Evolutionary conservation across 768 basidiomycete species (phyloP).

Genomic region (Lactarius quietus): DNA sequence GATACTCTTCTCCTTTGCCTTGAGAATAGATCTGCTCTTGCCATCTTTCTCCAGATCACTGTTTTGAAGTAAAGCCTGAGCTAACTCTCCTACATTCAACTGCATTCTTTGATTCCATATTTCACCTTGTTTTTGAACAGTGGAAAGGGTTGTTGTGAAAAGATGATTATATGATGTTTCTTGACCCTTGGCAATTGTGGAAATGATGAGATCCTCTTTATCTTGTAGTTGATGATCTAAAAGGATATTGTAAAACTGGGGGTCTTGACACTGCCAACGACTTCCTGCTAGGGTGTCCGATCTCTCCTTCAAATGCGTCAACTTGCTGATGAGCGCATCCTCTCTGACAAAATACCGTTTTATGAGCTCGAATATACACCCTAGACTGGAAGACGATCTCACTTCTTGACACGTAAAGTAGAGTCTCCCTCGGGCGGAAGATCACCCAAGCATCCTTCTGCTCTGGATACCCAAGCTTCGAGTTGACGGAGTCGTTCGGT

Average conservation of each 20-base stretch:
- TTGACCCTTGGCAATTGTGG: constrained; percentile 6
- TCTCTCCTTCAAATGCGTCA: constrained; percentile 5
- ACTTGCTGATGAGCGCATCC: not conserved
- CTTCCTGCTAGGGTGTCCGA: constrained; percentile 10
- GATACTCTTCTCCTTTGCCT: not conserved
- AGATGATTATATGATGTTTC: constrained; percentile 1
- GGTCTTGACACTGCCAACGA: constrained; percentile 7
- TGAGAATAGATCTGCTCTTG: not conserved
- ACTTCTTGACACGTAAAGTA: not conserved
- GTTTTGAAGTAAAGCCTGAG: constrained; percentile 11
- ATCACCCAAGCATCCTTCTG: not conserved
- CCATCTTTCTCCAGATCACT: constrained; percentile 6
- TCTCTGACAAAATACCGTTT: not conserved
- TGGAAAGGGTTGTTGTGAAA: not conserved
- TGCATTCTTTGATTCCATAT: constrained; percentile 5
- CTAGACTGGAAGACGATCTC: not conserved
- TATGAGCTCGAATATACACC: not conserved
- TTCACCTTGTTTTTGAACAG: constrained; percentile 11
- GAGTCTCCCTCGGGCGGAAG: not conserved
- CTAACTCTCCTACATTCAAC: constrained; percentile 4
- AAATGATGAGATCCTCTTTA: constrained; percentile 8
- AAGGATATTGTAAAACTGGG: constrained; percentile 3
- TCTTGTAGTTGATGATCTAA: constrained; percentile 5
- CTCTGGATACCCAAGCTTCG: constrained; percentile 11
- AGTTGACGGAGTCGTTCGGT: constrained; percentile 3